Percentiles rank a stretch among this genome's conserved stretches.
These are phyloP conservation scores for Aspergillus indologenus DNA, from an alignment of 495 filamentous ascomycete species.

Conservation along the genomic window DNA sequence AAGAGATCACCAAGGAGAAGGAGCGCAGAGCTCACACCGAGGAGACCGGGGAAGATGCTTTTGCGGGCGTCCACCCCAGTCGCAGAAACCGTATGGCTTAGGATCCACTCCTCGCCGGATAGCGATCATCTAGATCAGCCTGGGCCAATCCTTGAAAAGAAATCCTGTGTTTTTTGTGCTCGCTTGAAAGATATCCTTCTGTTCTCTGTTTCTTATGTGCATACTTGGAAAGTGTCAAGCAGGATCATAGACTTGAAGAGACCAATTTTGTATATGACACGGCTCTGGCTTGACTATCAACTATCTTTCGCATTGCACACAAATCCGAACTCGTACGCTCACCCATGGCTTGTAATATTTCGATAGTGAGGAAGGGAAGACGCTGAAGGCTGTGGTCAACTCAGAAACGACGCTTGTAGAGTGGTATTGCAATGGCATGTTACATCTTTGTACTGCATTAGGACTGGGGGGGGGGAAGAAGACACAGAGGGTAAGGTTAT, in stretches of 20 bases:
- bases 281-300: not conserved
- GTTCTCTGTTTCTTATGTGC: slow-evolving; percentile 7
- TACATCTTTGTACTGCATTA: slow-evolving; percentile 32
- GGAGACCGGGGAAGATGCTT: slow-evolving; percentile 31
- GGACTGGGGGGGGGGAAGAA: slow-evolving; percentile 13
- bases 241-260: slow-evolving; percentile 3
- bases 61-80: slow-evolving; percentile 57
- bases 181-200: slow-evolving; percentile 7
- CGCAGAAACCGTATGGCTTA: slow-evolving; percentile 48
- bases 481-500: slow-evolving; percentile 9
- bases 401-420: slow-evolving; percentile 4
- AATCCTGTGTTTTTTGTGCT: slow-evolving; percentile 4
- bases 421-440: slow-evolving; percentile 26
- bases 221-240: slow-evolving; percentile 7
- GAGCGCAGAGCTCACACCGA: slow-evolving; percentile 36
- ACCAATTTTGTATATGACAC: not conserved
- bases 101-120: not conserved
- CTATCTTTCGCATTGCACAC: not conserved
- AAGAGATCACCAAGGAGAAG: slow-evolving; percentile 50
- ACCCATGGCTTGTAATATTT: not conserved
- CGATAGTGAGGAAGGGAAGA: not conserved
- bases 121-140: not conserved
- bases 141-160: not conserved
- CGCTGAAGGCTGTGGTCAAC: not conserved
- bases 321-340: not conserved